Base-by-base conservation (phyloP, 495 filamentous ascomycete genomes). In the Aspergillus conjunctus region DNA sequence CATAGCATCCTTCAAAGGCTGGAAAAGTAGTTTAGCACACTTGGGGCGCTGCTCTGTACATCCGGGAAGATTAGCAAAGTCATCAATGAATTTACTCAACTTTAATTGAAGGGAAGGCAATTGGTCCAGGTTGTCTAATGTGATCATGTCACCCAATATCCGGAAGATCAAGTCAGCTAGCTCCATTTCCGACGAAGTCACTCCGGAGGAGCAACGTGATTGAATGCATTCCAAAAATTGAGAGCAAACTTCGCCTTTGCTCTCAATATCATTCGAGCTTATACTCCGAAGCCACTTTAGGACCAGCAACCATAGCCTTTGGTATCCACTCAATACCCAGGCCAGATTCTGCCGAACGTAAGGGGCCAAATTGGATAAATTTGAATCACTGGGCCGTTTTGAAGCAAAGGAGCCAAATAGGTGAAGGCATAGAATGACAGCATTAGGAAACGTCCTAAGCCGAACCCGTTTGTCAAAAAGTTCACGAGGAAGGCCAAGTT, bases 281-380 rank as follows among this genome's bases (percentile, higher is more conserved):
- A 46, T 18, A 12, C 20, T 63, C 39, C 66, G 68, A 26, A 78
- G 33, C 71, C 71, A 75, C 44, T 31, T 60, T n/a, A 71, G 48
- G 20, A 70, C 51, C 21, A 71, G 58, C 21, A 61, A 72, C 67
- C 77, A 71, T 11, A 78, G 59, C 7, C 76, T 73, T 54, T 71
- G 68, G 58, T 73, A 73, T n/a, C 67, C 66, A 61, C 78, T 76
- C 15, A 74, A 44, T 6, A 71, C 48, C 71, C 73, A 75, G 15
- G 72, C 64, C 31, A 71, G 61, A 51, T 74, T 74, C 39, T 76
- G 73, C 32, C 71, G 71, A 44, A 70, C 52, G 30, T 53, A 58
- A 31, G 65, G 51, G 10, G 54, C 43, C 14, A 56, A 66, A n/a
- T 64, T 46, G 18, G 62, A 64, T 12, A 39, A 15, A 18, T 26